Evolutionary conservation across 2,329 filamentous ascomycete species (phyloP).

Genomic region (Botrytis galanthina): DNA sequence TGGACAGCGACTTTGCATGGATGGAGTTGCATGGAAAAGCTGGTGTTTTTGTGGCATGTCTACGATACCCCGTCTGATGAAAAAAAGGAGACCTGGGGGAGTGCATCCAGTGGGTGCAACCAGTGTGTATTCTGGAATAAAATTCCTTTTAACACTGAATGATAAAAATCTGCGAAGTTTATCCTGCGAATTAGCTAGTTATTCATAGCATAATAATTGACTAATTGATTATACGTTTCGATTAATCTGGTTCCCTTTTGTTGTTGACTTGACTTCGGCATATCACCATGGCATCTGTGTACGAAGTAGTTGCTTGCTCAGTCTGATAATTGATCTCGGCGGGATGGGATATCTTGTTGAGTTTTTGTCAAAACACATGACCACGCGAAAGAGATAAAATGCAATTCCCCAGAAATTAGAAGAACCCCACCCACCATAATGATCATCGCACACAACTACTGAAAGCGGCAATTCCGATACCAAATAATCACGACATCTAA

Average conservation of each 20-base stretch:
- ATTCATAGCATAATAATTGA: constrained; percentile 12
- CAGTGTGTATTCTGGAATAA: constrained; percentile 5
- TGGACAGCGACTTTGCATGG: constrained; percentile 12
- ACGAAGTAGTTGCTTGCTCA: neutral
- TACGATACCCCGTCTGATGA: constrained; percentile 18
- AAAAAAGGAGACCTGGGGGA: constrained; percentile 1
- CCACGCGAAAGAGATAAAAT: neutral
- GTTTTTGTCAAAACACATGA: neutral
- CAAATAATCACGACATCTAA: constrained; percentile 19
- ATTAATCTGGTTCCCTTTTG: neutral
- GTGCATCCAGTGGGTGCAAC: constrained; percentile 13
- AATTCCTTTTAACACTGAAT: neutral
- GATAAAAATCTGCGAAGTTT: neutral
- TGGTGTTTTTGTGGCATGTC: constrained; percentile 16
- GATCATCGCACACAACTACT: neutral
- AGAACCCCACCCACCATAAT: neutral
- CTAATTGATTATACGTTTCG: neutral
- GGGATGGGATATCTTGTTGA: neutral
- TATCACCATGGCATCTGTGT: too few species aligned
- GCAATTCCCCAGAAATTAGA: neutral
- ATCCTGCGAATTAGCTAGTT: neutral
- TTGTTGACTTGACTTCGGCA: neutral
- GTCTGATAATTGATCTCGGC: neutral
- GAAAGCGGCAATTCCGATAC: neutral
- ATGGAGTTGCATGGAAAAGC: constrained; percentile 20